A percentile compares a stretch with the other conserved stretches of the same genome.
Conservation (phyloP, 805 yeast genomes). For the Ascoidea asiatica region DNA sequence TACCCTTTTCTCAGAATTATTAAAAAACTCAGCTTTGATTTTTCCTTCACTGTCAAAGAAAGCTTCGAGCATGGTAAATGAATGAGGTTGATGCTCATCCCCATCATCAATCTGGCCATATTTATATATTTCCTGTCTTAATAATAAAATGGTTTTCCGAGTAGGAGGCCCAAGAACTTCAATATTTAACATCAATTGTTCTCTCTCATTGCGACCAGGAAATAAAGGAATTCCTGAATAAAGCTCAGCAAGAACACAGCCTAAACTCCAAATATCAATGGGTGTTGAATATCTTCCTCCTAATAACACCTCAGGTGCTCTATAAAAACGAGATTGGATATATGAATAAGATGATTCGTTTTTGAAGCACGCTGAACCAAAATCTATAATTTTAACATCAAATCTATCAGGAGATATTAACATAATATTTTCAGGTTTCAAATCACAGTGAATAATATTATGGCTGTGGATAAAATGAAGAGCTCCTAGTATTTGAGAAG, state of each 20-base stretch:
- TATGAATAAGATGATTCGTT: conserved; percentile 66
- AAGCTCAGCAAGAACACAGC: conserved; percentile 80
- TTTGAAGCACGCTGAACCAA: conserved; percentile 54
- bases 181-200: conserved; percentile 61
- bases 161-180: conserved; percentile 79
- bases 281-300: conserved; percentile 67
- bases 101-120: conserved; percentile 21
- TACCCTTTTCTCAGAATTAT: conserved; percentile 9
- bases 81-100: conserved; percentile 11
- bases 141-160: conserved; percentile 21
- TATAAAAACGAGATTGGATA: conserved; percentile 68
- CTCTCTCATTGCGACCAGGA: conserved; percentile 74
- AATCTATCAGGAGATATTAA: conserved; percentile 28
- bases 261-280: conserved; percentile 88
- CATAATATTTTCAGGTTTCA: conserved; percentile 79
- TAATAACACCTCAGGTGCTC: conserved; percentile 67
- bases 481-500: conserved; percentile 44
- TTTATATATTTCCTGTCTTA: conserved; percentile 23
- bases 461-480: conserved; percentile 42
- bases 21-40: conserved; percentile 11
- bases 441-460: conserved; percentile 66
- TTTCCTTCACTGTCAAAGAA: conserved; percentile 20
- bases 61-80: conserved; percentile 22
- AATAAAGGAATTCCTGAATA: conserved; percentile 76
- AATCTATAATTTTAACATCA: conserved; percentile 60